Base-by-base conservation (phyloP, 2,329 filamentous ascomycete genomes). In the Pseudomassariella vexata region DNA sequence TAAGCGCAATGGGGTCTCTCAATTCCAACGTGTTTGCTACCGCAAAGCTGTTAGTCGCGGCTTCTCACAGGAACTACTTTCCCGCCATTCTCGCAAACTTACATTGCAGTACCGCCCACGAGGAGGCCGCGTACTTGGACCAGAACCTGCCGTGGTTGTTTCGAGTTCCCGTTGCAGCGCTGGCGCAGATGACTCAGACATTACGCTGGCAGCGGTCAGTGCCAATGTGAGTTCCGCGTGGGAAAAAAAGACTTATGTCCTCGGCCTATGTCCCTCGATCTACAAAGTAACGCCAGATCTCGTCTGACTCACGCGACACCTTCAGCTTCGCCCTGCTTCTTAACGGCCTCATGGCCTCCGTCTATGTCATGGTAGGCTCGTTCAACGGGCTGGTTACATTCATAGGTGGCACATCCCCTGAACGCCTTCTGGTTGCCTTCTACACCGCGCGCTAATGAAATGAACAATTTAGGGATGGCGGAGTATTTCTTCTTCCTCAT, bases 21-120 rank as follows among this genome's bases (percentile, higher is more conserved):
- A 63, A 62, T 24, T 57, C 59, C 35, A 66, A 64, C 35, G 49
- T 65, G 28, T 68, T 68, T 46, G 54, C 63, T 11, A 55, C 57
- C 3, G 57, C 61, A 22, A 59, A 59, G 38, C 50, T 68, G 20
- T 59, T 52, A 23, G 56, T 62, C 26, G 57, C 57, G 29, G 60
- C 57, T 18, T 49, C 46, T 23, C 44, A 48, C 32, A 47, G 50
- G 37, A 39, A 44, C 32, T 52, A 49, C 39, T 46, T 52, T 20
- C 47, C 49, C 28, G 37, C 37, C 14, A 31, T 48, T 19, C 32
- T 52, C 31, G 45, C 44, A 30, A 53, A 49, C 41, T 28, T 48
- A 24, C 47, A 50, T 31, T 49, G 48, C 40, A 32, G 34, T 21
- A 41, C 44, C 28, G 41, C 47, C 35, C 42, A 36, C 39, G 49